phyloP scores from a whole-genome alignment of 257 asterid species.

The Coffea eugenioides region DNA sequence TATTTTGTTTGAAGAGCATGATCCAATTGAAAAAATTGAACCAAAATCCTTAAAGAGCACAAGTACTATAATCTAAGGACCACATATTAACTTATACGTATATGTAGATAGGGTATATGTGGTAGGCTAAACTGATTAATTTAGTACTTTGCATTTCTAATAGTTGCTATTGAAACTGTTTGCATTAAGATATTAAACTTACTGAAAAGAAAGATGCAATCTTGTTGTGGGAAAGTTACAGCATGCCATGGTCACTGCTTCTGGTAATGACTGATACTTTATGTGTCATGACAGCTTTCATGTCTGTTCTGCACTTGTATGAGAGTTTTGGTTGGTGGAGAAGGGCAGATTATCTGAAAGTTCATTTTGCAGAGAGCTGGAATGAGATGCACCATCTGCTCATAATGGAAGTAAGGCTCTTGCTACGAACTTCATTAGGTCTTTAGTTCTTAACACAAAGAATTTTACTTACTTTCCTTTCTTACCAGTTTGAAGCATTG shows the following conservation, averaged over 20 bases:
- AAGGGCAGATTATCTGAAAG: conserved; percentile 93
- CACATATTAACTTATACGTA: neutral
- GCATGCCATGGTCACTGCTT: neutral
- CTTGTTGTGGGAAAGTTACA: neutral
- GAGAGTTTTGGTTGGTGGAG: conserved; percentile 99
- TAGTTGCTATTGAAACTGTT: neutral
- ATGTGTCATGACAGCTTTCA: conserved; percentile 64
- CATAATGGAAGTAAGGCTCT: conserved; percentile 84
- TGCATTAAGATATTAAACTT: too few species aligned
- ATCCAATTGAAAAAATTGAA: neutral
- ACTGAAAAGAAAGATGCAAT: neutral
- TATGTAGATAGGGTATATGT: neutral
- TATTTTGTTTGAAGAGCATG: neutral
- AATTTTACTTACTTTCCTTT: neutral
- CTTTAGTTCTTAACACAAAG: neutral
- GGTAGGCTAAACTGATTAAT: neutral
- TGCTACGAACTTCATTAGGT: conserved; percentile 15
- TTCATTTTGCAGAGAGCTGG: conserved; percentile 99
- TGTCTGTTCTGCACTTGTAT: conserved; percentile 93
- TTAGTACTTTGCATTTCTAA: neutral
- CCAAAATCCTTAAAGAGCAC: neutral
- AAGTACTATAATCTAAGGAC: neutral
- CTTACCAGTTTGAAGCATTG: neutral
- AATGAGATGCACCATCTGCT: conserved; percentile 99
- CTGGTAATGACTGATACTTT: neutral